A percentile compares a stretch with the other conserved stretches of the same genome.
These are phyloP conservation scores for Podospora didyma DNA, from an alignment of 495 filamentous ascomycete genomes.

Conservation along the genomic window DNA sequence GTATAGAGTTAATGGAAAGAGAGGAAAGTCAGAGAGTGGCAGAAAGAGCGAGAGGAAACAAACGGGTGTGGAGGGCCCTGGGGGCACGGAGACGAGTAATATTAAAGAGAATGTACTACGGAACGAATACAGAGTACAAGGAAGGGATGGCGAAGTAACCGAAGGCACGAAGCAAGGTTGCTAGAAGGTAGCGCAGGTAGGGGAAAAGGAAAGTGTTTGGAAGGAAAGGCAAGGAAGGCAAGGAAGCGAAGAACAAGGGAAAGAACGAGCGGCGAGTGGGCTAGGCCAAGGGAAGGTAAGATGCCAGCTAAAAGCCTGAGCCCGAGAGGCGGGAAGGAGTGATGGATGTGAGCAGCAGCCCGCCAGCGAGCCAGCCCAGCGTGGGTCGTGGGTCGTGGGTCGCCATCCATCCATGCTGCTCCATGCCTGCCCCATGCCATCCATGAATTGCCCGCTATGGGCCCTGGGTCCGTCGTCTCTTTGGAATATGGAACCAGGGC, in stretches of 20 bases:
- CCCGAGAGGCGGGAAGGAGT: background rate
- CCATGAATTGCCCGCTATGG: background rate
- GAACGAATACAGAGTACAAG: slow-evolving; percentile 2
- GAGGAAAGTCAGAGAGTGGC: slow-evolving; percentile 2
- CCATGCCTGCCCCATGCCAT: too few species aligned
- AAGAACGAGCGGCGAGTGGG: background rate
- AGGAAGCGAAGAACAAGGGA: background rate
- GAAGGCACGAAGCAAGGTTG: too few species aligned
- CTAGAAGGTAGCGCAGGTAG: background rate
- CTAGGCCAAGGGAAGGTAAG: slow-evolving; percentile 16
- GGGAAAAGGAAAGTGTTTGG: background rate
- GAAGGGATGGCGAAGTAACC: background rate
- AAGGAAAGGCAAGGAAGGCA: slow-evolving; percentile 1
- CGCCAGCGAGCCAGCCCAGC: background rate
- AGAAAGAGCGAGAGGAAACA: slow-evolving; percentile 15
- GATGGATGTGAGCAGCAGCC: slow-evolving; percentile 1
- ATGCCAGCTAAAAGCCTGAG: background rate
- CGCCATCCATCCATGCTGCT: background rate
- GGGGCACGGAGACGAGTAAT: slow-evolving; percentile 2
- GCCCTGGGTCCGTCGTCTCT: background rate
- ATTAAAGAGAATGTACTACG: background rate
- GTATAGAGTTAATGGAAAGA: slow-evolving; percentile 7
- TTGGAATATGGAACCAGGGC: background rate
- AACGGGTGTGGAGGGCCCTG: slow-evolving; percentile 1
- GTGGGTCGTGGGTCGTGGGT: background rate